Evolutionary conservation across 2,329 filamentous ascomycete genomes (phyloP), one percentile per base, ranked within the genome.

Genomic region (Dendrostoma leiphaemia): DNA sequence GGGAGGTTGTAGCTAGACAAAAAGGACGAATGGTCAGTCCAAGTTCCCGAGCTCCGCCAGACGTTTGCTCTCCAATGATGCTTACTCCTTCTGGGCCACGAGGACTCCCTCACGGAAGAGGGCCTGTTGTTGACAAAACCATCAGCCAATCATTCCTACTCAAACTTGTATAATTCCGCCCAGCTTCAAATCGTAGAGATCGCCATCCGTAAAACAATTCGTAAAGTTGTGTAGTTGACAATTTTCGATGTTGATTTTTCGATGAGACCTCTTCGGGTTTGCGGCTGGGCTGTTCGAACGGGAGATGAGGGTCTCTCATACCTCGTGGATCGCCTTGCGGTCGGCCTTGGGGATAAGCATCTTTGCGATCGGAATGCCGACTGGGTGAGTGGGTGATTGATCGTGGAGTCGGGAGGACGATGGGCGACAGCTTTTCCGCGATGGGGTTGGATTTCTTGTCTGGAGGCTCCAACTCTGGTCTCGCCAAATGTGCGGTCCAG

Each of bases 341-440:
- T 99, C 94, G 79, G 91, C 89, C 89, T 97, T 97, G 78, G 94
- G 94, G 79, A 99, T 99, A 84, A 99, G 89, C 94, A 85, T 85
- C 89, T 92, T 83, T 76, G 74, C 52, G 52, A 55, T 58, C 77
- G 76, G 75, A 77, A 74, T 69, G 71, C 73, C 75, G 77, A 83
- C 55, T 50, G 54, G 40, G 79, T 78, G 78, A 71, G 69, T 68
- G 67, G 65, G 70, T 79, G 65, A 64, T 68, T 68, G 67, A 69
- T 71, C 71, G 69, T 67, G 69, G 70, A 64, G 72, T 67, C 61
- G 59, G 60, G 53, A 51, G 47, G 51, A 49, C 48, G 55, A 49
- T 48, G 48, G 52, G 46, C 44, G 51, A 49, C 54, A 50, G 51
- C 48, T 52, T 54, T 45, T 47, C 48, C 51, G 52, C 54, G 50